Evolutionary conservation across 108 stramenopile species (phyloP).

Genomic region (Aurantiochytrium sp.): DNA sequence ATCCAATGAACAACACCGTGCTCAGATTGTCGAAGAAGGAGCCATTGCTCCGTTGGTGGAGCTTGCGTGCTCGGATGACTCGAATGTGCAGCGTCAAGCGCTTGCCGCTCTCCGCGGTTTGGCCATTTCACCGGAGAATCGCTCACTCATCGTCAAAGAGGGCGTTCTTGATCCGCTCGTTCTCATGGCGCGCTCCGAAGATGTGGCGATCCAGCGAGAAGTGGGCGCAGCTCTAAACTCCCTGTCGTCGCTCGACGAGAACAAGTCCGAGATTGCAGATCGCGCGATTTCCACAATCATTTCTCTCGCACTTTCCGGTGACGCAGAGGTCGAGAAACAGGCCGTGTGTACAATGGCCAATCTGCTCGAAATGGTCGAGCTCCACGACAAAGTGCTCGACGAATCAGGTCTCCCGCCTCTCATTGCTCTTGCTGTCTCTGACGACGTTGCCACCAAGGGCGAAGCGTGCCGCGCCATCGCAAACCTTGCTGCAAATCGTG

Average conservation of each 20-base stretch:
- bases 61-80: conserved; percentile 67
- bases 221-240: conserved; percentile 66
- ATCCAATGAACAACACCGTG: conserved; percentile 57
- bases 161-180: conserved; percentile 71
- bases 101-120: conserved; percentile 62
- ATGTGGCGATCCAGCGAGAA: conserved; percentile 57
- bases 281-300: conserved; percentile 67
- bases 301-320: conserved; percentile 56
- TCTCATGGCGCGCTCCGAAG: conserved; percentile 62
- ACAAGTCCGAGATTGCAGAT: conserved; percentile 72
- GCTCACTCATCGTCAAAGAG: conserved; percentile 52
- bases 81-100: conserved; percentile 65
- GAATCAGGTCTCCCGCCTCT: conserved; percentile 63
- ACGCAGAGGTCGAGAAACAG: conserved; percentile 63
- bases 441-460: conserved; percentile 49
- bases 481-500: conserved; percentile 68
- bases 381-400: conserved; percentile 61
- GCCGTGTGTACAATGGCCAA: conserved; percentile 67
- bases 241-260: conserved; percentile 65
- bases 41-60: conserved; percentile 64
- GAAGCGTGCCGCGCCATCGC: conserved; percentile 64
- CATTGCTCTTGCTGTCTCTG: conserved; percentile 50
- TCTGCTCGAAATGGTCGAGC: conserved; percentile 60
- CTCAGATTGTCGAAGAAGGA: conserved; percentile 57
- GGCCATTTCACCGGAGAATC: conserved; percentile 58